phyloP scores from a whole-genome alignment of 2,329 filamentous ascomycete species.

The Sporothrix globosa region DNA sequence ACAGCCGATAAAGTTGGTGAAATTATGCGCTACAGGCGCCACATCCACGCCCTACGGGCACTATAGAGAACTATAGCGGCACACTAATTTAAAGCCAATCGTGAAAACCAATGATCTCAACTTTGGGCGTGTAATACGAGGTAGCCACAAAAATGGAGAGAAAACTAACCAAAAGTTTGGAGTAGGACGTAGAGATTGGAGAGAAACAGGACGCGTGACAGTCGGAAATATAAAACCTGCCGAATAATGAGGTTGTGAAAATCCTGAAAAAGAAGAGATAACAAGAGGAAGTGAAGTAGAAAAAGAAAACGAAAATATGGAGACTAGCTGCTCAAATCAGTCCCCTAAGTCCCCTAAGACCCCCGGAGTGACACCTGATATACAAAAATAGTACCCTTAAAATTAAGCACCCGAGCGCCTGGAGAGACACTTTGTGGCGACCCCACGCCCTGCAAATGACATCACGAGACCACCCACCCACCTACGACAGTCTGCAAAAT shows the following conservation, averaged over 20 bases:
- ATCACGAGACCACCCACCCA: slow-evolving; percentile 24
- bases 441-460: slow-evolving; percentile 29
- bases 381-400: slow-evolving; percentile 3
- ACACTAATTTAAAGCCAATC: slow-evolving; percentile 11
- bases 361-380: slow-evolving; percentile 8
- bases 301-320: slow-evolving; percentile 6
- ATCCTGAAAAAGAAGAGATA: background rate
- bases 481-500: background rate
- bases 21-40: background rate
- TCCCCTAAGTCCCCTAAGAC: background rate
- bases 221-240: background rate
- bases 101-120: background rate
- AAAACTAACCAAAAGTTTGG: background rate
- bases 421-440: background rate
- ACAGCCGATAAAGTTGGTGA: background rate
- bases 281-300: background rate
- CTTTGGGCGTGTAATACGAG: slow-evolving; percentile 17
- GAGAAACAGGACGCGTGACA: background rate
- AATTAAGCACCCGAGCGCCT: slow-evolving; percentile 14
- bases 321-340: background rate
- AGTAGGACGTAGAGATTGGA: background rate
- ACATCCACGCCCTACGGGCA: background rate
- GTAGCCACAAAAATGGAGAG: background rate
- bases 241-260: no score
- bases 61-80: background rate